phyloP scores from a whole-genome alignment of 2,329 filamentous ascomycete genomes.

The Talaromyces pinophilus region DNA sequence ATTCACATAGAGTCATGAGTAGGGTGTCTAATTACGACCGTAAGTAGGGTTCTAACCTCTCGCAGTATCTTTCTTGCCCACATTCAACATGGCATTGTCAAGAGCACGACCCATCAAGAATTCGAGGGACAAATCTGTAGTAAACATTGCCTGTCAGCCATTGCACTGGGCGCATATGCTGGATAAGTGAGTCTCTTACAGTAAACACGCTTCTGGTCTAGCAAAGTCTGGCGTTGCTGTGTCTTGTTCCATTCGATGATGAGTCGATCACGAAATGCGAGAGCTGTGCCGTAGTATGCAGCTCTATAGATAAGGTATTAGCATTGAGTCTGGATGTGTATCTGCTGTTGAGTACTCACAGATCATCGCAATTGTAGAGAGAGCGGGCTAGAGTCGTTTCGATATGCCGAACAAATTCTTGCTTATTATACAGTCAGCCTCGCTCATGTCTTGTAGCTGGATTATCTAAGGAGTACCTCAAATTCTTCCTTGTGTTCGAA shows the following conservation, averaged over 20 bases:
- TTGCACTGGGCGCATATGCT: neutral
- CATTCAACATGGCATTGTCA: conserved; percentile 98
- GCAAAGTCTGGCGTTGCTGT: conserved; percentile 90
- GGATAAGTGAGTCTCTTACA: conserved; percentile 53
- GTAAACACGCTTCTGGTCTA: conserved; percentile 91
- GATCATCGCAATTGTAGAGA: conserved; percentile 96
- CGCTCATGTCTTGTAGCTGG: neutral
- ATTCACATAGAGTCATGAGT: conserved; percentile 19
- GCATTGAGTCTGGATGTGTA: neutral
- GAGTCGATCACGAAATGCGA: conserved; percentile 90
- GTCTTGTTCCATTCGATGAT: conserved; percentile 98
- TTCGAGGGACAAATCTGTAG: conserved; percentile 80
- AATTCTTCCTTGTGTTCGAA: conserved; percentile 84
- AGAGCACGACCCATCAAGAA: conserved; percentile 96
- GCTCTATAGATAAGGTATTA: conserved; percentile 52
- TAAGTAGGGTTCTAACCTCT: conserved; percentile 56
- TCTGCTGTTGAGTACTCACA: conserved; percentile 39
- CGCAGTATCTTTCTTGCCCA: conserved; percentile 81
- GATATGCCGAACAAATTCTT: conserved; percentile 86
- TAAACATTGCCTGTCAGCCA: neutral
- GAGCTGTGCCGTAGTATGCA: conserved; percentile 84
- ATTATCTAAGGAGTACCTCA: conserved; percentile 43
- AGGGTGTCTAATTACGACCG: neutral
- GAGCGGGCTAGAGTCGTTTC: conserved; percentile 95
- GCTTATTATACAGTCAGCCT: conserved; percentile 48